Percentiles rank a stretch among this genome's conserved stretches.
Conservation (phyloP, 495 filamentous ascomycete genomes). For the Aeminium ludgeri region DNA sequence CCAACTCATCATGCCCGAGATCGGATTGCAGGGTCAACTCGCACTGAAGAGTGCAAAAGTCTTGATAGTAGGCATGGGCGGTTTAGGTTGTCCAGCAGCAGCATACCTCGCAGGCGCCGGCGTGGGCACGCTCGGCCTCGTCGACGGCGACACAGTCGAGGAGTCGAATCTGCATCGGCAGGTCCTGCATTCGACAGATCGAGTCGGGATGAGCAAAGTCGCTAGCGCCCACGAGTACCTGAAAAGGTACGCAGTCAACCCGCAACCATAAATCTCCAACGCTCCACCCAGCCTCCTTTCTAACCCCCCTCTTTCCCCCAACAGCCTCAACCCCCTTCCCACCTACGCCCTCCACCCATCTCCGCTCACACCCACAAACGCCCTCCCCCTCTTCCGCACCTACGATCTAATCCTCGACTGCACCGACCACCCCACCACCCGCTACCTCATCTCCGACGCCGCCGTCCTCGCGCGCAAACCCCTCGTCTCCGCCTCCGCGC, state of each 20-base stretch:
- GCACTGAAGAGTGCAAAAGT: constrained; percentile 52
- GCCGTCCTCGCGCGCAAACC: constrained; percentile 64
- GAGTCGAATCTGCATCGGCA: constrained; percentile 86
- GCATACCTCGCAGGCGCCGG: constrained; percentile 80
- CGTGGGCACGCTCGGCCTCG: constrained; percentile 63
- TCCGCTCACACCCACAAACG: constrained; percentile 47
- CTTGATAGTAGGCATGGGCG: constrained; percentile 80
- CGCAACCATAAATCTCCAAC: neutral
- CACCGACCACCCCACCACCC: constrained; percentile 77
- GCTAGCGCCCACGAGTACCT: constrained; percentile 57
- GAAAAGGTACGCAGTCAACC: constrained; percentile 32
- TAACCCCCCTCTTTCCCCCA: neutral
- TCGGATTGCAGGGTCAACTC: constrained; percentile 73
- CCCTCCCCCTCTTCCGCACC: constrained; percentile 39
- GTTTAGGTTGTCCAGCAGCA: constrained; percentile 80
- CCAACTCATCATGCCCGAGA: constrained; percentile 76
- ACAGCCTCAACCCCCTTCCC: constrained; percentile 51
- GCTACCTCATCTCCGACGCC: constrained; percentile 84
- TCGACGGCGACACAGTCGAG: constrained; percentile 81
- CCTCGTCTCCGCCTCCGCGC: constrained; percentile 72
- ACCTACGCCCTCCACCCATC: constrained; percentile 42
- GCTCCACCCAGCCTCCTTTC: too few species aligned
- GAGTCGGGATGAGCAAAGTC: constrained; percentile 67
- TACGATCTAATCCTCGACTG: constrained; percentile 90
- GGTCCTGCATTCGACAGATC: constrained; percentile 54